phyloP scores from a whole-genome alignment of 805 yeast species.

The Spathaspora girioi region DNA sequence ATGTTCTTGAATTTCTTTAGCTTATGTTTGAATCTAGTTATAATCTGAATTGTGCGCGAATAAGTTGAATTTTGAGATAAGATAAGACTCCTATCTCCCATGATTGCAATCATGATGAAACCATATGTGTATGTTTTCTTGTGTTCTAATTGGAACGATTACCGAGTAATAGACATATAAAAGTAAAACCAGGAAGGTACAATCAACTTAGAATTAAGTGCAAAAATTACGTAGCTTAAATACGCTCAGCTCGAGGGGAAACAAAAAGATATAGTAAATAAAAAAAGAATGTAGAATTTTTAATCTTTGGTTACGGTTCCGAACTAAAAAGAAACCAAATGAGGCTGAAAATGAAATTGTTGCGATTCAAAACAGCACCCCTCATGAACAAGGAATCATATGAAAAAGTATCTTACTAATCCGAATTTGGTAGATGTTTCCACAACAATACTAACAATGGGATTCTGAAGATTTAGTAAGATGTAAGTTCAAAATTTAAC shows the following conservation, averaged over 20 bases:
- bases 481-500: too few relatives aligned
- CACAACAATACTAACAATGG: background rate
- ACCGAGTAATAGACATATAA: background rate
- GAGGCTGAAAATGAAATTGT: background rate
- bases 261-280: background rate
- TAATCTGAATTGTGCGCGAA: background rate
- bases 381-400: background rate
- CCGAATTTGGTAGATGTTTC: background rate
- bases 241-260: background rate
- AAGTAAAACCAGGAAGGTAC: background rate
- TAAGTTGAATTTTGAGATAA: background rate
- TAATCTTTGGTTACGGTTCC: too few relatives aligned
- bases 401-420: background rate
- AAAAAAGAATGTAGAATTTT: background rate
- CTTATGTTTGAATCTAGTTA: background rate
- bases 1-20: background rate
- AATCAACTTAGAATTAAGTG: too few relatives aligned
- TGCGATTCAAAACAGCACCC: background rate
- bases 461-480: too few relatives aligned
- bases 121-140: background rate
- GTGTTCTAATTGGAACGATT: background rate
- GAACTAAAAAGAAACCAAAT: background rate
- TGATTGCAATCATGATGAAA: background rate
- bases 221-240: background rate
- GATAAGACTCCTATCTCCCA: background rate